Evolutionary conservation across 331 rosid genomes (phyloP), one percentile per base, ranked within the genome.

Genomic region (Spiraea crenata): DNA sequence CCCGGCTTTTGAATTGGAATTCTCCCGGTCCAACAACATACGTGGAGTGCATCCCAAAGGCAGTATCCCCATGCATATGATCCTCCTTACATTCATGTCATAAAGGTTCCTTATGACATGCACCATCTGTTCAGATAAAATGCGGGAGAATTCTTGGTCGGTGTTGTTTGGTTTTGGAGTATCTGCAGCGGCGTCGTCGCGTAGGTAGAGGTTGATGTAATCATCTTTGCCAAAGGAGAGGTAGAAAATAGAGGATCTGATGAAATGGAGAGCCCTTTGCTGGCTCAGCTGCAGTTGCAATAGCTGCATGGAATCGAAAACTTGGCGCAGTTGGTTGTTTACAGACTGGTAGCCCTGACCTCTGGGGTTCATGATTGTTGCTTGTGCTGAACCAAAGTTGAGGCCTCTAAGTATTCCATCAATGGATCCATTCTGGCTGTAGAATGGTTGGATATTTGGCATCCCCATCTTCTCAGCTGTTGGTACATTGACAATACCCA

Each of bases 181-280:
- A 15, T 52, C 42, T 0, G 31, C 76, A 6, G 85, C 48, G 31
- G 90, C 70, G 70, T 25, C 63, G 1, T 84, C 81, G 7, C 61
- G 70, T 3, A 86, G 80, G 76, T 77, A 77, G 69, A 86, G 80
- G 46, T 86, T 81, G 41, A 85, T 77, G 81, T 79, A 92, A 70
- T 92, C 97, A 42, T 90, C 88, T 83, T 88, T 84, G 55, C 98
- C 96, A 52, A 92, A 88, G 12, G 97, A 92, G 76, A 92, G 90
- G 76, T 73, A 77, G 71, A 88, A 85, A 68, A 84, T 57, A 41
- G 97, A 90, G 15, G 98, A 85, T 78, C 72, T 77, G 77, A 85
- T 81, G 52, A 90, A 85, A 19, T 73, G 82, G 54, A 76, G 77
- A 8, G 83, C 84, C 4, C 74, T 41, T 2, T 76, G 72, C 65